Evolutionary conservation across 768 basidiomycete species (phyloP), one percentile per base, ranked within the genome.

Genomic region (Leccinum boreale): DNA sequence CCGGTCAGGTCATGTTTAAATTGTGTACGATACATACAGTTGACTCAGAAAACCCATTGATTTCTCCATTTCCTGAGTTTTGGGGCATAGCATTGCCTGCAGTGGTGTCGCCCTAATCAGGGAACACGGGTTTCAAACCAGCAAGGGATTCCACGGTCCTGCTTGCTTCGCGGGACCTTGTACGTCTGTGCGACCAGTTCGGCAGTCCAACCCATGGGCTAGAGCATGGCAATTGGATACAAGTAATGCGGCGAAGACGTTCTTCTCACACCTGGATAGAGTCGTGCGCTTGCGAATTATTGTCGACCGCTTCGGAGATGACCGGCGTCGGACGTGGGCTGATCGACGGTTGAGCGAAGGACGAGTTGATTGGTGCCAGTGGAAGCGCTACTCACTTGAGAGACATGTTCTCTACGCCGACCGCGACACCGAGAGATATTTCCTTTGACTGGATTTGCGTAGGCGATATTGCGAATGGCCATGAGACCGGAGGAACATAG

Each of bases 141-240:
- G 28, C 28, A 28, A 28, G 28, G 8, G n/a, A n/a, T n/a, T n/a
- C n/a, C n/a, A n/a, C n/a, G n/a, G 70, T 98, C 96, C 73, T 98
- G 95, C 64, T 81, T 86, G 67, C 85, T 75, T 39, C 95, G 86
- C 4, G 91, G 78, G 57, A 94, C 73, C n/a, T 85, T 80, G 74
- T 85, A 94, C 7, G 81, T 76, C 65, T 86, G 72, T 17, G 92
- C 90, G 26, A 94, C 90, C 85, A 90, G 86, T 72, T 94, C 92
- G 5, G 90, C 90, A 1, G 92, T 94, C 92, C 92, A 99, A 51
- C 94, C 94, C 94, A 94, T 94, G 11, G 91, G 88, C 89, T 92
- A 59, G 15, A 21, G n/a, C 19, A 46, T 42, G 14, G 24, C 45
- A 57, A 19, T 12, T 62, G 48, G 58, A 23, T 24, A 23, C 23